phyloP scores from a whole-genome alignment of 2,329 filamentous ascomycete species.

The Fusarium sublunatum region DNA sequence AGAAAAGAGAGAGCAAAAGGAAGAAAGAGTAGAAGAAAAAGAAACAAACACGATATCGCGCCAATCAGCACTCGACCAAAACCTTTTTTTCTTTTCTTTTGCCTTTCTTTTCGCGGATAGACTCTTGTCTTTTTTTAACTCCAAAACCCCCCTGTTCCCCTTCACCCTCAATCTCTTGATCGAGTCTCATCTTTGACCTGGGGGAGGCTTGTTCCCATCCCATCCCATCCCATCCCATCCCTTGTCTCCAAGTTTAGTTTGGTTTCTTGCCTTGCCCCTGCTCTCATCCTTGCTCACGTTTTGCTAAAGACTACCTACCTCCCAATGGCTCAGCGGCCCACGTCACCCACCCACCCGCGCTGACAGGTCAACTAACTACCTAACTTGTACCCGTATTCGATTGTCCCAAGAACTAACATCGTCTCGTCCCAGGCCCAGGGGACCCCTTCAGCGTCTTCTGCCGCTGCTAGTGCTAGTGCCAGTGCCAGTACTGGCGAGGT shows the following conservation, averaged over 20 bases:
- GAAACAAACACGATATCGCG: not conserved
- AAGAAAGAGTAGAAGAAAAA: not conserved
- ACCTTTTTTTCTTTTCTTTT: not conserved
- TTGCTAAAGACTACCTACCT: constrained; percentile 18
- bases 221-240: constrained; percentile 27
- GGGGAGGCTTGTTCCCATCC: constrained; percentile 32
- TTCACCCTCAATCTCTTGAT: constrained; percentile 33
- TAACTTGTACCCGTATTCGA: too few relatives aligned
- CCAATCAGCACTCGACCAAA: not conserved
- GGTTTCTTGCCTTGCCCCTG: constrained; percentile 22
- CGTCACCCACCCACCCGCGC: constrained; percentile 44
- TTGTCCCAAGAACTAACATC: constrained; percentile 42
- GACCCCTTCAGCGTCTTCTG: constrained; percentile 21
- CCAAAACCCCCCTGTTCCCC: constrained; percentile 12
- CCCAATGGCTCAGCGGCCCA: constrained; percentile 43
- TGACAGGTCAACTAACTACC: constrained; percentile 46
- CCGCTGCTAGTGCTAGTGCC: constrained; percentile 22
- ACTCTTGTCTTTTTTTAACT: not conserved
- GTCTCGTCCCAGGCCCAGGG: constrained; percentile 34
- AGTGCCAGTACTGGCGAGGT: constrained; percentile 1
- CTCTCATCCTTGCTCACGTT: constrained; percentile 26
- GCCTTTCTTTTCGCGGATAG: too few relatives aligned
- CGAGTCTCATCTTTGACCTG: constrained; percentile 35
- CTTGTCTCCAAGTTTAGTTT: not conserved
- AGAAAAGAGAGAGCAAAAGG: not conserved